Evolutionary conservation across 768 basidiomycete genomes (phyloP), one percentile per base, ranked within the genome.

Genomic region (Ramaria rubella): DNA sequence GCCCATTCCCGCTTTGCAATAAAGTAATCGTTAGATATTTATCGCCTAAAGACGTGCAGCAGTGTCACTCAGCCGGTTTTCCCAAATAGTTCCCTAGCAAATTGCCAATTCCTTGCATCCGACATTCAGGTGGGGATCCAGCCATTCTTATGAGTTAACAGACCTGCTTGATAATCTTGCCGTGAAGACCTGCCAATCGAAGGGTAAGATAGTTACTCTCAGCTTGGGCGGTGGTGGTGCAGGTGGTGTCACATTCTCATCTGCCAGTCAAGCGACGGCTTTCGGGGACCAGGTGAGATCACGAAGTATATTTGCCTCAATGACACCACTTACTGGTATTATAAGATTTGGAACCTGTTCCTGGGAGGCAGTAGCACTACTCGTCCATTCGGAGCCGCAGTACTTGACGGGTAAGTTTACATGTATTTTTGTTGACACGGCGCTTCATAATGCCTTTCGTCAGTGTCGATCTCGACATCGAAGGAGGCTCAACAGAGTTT

Each of bases 51-150:
- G 49, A 83, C 73, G 19, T 87, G 86, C 69, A 87, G 80, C 64
- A 72, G 73, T 9, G 73, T 65, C 7, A 73, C 78, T 59, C 77
- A 83, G 52, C 65, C 76, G 0, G 75, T 79, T 15, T 87, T 87
- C 58, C 12, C 6, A 2, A 85, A 83, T 21, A 85, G 81, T 17
- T 67, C 72, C 31, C 75, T 89, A 24, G 77, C 82, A 9, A 73
- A 87, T 63, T 89, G 87, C 63, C 64, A 72, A 5, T 77, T 77
- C 58, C 70, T 89, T 36, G 82, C 83, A 2, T 61, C 77, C 4
- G 81, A 82, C 59, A 89, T 90, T 61, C 59, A 76, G 59, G 71
- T 75, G 30, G 17, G 56, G n/a, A 19, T n/a, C 23, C n/a, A 2
- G 23, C 40, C 40, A 42, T 38, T n/a, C 7, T 42, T 17, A 42